Evolutionary conservation across 345 rosid genomes (phyloP), one percentile per base, ranked within the genome.

Genomic region (Bruguiera gymnorhiza): DNA sequence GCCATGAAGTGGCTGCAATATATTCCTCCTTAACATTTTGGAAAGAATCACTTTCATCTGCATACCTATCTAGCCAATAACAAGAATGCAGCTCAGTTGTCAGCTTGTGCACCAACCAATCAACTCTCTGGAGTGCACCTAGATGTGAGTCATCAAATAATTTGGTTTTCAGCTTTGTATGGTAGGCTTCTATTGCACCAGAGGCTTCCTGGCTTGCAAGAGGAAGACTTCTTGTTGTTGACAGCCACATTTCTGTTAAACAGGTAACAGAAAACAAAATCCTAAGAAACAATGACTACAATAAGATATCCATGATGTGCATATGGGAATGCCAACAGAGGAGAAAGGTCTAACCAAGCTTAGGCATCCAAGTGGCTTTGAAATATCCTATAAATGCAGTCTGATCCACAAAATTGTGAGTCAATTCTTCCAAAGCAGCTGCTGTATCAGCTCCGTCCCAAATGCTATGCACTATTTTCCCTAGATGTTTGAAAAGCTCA

Each of bases 161-260:
- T 69, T 89, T 89, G 13, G 81, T 75, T 84, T 92, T 95, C 62
- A 95, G 88, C 86, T 92, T 95, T 51, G 86, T 86, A 79, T 95
- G 99, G 83, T 95, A 95, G 66, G 97, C 91, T 86, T 92, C 99
- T 76, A 90, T 88, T 34, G 99, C 99, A 70, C 97, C 92, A 29
- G 93, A 92, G 73, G 96, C 85, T 81, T 90, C 99, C 82, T 88
- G 98, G 83, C 98, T 95, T 23, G 98, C 99, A 65, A 95, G 92
- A 66, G 98, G 99, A 75, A 90, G 92, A 73, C 69, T 73, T 83
- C 72, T 86, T 75, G 84, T 87, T 62, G 89, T 81, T 67, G 93
- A 87, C 26, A 95, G 94, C 98, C 99, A 92, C 97, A 92, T 92
- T 67, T 87, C 98, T 91, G 89, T 73, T 10, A 43, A 53, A 72